A percentile compares a stretch with the other conserved stretches of the same genome.
These are phyloP conservation scores for Coccinonectria pachysandricola DNA, from an alignment of 2,329 filamentous ascomycete genomes.

Conservation along the genomic window DNA sequence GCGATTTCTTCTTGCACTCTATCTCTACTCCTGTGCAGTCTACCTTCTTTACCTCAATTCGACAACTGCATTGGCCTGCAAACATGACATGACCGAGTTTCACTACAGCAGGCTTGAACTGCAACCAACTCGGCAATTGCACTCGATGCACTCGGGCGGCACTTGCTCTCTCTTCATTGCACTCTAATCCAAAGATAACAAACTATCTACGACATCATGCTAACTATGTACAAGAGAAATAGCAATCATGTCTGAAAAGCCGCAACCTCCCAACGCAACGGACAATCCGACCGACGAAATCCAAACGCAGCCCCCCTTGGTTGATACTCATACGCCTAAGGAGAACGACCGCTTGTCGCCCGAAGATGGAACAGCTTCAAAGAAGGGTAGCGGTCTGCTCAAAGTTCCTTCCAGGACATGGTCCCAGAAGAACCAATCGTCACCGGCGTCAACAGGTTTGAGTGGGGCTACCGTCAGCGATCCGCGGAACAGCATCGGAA, in stretches of 20 bases:
- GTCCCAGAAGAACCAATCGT: conserved; percentile 48
- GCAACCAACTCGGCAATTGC: too few species aligned
- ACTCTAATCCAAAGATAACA: too few species aligned
- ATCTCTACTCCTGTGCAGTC: conserved; percentile 6
- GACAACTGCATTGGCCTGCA: too few species aligned
- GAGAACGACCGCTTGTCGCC: conserved; percentile 31
- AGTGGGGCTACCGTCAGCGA: conserved; percentile 51
- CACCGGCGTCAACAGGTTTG: conserved; percentile 47
- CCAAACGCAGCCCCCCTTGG: conserved; percentile 24
- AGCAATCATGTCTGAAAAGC: conserved; percentile 25
- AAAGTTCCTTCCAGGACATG: conserved; percentile 53
- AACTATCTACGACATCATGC: too few species aligned
- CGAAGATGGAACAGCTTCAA: conserved; percentile 32
- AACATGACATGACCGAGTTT: too few species aligned
- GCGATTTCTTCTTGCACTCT: too few species aligned
- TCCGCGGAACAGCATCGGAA: conserved; percentile 50
- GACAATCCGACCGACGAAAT: conserved; percentile 21
- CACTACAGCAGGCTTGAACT: too few species aligned
- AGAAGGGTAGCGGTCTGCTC: conserved; percentile 43
- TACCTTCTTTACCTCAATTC: too few species aligned
- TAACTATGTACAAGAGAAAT: too few species aligned
- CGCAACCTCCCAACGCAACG: conserved; percentile 14
- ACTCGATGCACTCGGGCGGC: too few species aligned
- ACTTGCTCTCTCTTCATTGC: too few species aligned
- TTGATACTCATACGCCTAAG: conserved; percentile 30